Percentiles rank a stretch among this genome's conserved stretches.
Evolutionary conservation across 139 green algal species (phyloP).

Genomic region (Asterochloris sp.): DNA sequence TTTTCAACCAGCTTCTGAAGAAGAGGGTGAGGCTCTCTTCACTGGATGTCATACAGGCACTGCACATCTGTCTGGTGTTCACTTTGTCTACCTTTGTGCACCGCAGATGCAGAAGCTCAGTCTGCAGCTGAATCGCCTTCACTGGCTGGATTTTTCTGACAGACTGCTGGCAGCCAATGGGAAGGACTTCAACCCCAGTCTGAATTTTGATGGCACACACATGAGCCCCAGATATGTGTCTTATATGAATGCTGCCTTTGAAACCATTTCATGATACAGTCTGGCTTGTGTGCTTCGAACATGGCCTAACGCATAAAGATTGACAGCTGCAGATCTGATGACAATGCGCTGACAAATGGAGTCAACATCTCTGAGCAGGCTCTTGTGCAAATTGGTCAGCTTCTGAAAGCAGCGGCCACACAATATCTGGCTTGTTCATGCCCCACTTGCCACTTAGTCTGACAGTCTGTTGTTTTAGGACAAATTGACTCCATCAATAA

Average conservation of each 20-base stretch:
- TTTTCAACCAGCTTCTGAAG: constrained; percentile 41
- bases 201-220: constrained; percentile 64
- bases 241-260: constrained; percentile 20
- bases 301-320: too few species aligned
- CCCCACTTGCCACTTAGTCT: too few species aligned
- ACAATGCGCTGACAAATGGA: too few species aligned
- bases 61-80: neutral
- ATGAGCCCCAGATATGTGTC: constrained; percentile 41
- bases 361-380: too few species aligned
- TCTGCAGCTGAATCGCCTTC: constrained; percentile 21
- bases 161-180: constrained; percentile 35
- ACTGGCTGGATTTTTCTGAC: constrained; percentile 67
- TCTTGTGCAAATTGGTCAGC: too few species aligned
- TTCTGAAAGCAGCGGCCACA: too few species aligned
- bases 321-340: too few species aligned
- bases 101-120: constrained; percentile 9
- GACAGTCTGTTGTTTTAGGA: too few species aligned
- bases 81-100: neutral
- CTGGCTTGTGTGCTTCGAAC: too few species aligned
- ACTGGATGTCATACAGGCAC: neutral
- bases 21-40: neutral
- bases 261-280: too few species aligned
- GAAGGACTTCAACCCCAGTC: constrained; percentile 18
- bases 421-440: too few species aligned
- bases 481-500: too few species aligned